phyloP scores from a whole-genome alignment of 306 rosid species.

The Vigna radiata region DNA sequence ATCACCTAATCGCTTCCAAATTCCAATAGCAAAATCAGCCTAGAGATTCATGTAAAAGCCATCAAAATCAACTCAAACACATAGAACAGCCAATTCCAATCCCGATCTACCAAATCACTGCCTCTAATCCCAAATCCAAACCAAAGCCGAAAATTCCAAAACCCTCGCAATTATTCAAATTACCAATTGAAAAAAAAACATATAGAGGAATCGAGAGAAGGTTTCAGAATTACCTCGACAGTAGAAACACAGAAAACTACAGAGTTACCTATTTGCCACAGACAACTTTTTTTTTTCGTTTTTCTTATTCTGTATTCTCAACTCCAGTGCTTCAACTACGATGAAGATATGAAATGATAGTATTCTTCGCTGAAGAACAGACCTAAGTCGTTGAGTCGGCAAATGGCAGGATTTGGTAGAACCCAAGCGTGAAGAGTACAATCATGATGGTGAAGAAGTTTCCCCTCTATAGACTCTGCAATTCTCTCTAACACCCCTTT shows the following conservation, averaged over 20 bases:
- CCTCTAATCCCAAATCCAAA: slow-evolving; percentile 8
- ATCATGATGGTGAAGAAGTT: not conserved
- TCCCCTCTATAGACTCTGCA: not conserved
- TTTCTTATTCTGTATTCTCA: no score
- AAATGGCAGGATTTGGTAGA: not conserved
- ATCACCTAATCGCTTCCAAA: no score
- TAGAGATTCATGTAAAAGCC: not conserved
- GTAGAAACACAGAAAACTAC: slow-evolving; percentile 18
- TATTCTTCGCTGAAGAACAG: no score
- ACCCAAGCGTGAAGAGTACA: not conserved
- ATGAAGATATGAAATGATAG: no score
- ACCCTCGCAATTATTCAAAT: not conserved
- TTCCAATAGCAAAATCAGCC: not conserved
- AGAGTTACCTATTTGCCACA: slow-evolving; percentile 7
- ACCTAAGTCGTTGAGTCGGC: not conserved
- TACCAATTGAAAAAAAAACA: no score
- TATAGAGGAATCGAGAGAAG: not conserved
- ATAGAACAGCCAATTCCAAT: not conserved
- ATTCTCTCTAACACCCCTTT: slow-evolving; percentile 11
- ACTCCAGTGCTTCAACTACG: no score
- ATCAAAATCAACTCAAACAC: not conserved
- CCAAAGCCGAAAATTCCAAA: not conserved
- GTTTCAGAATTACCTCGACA: slow-evolving; percentile 16
- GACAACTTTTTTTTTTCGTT: not conserved
- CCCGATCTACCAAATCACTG: slow-evolving; percentile 45